Evolutionary conservation across 2,329 filamentous ascomycete genomes (phyloP), one percentile per base, ranked within the genome.

Genomic region (Sphaerostilbella broomeana): DNA sequence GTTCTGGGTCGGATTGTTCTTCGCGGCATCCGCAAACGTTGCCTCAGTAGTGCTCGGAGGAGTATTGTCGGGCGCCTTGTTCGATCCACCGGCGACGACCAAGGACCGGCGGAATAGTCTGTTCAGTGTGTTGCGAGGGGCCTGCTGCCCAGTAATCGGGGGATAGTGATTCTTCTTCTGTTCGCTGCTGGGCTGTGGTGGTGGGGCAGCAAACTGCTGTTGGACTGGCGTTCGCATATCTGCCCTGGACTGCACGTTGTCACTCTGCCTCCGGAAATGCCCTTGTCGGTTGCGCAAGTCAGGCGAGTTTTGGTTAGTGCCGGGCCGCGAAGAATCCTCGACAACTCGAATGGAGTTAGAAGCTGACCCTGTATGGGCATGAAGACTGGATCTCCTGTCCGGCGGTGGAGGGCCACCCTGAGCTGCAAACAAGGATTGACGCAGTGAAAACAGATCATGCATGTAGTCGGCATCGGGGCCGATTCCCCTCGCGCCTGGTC

Each of bases 301-400:
- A 12, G 38, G 53, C 6, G 54, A 56, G 18, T 50, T 57, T 6
- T 51, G 37, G 6, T 32, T 25, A 4, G 36, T 34, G 7, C 36
- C 37, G 2, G 41, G 31, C 25, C 30, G 17, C 9, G 42, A 24
- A 4, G 28, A 38, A 17, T 41, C 40, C n/a, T n/a, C n/a, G n/a
- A n/a, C n/a, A n/a, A n/a, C n/a, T 21, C 30, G 37, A n/a, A 26
- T 30, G 13, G 44, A 44, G 33, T 42, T 49, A 41, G 49, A 53
- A 5, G 53, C 51, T 1, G 57, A 55, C 13, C 64, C 64, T 0
- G 65, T 70, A 22, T 61, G 64, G 3, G 71, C 69, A 35, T 72
- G 64, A 4, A 78, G 55, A 47, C 74, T 79, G 4, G 73, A 77
- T 35, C 70, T 61, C 10, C 75, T 61, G 34, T 72, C 59, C 0